A percentile compares a stretch with the other conserved stretches of the same genome.
Evolutionary conservation across 306 rosid species (phyloP).

Genomic region (Rosa rugosa): DNA sequence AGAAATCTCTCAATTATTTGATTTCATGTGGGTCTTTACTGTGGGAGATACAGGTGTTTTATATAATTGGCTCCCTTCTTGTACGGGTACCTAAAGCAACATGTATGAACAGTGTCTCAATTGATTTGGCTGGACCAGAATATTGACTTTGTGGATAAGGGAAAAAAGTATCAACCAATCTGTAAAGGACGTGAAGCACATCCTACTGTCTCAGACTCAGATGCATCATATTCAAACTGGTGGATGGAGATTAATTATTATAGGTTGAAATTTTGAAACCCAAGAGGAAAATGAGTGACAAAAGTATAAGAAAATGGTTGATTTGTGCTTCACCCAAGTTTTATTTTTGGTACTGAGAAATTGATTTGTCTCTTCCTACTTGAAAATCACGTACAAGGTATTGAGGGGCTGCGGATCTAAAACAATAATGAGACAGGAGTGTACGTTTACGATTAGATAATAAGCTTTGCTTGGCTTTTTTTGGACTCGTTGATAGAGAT

Average conservation of each 20-base stretch:
- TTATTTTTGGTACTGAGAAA: background rate
- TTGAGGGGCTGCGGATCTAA: background rate
- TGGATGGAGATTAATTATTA: background rate
- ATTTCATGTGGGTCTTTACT: background rate
- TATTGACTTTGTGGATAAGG: background rate
- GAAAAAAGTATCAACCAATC: background rate
- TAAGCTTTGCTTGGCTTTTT: background rate
- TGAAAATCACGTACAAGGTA: background rate
- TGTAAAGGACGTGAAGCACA: background rate
- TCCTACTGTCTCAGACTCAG: background rate
- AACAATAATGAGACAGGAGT: background rate
- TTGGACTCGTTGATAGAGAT: background rate
- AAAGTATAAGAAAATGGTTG: background rate
- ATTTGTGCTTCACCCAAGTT: background rate
- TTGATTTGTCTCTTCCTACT: background rate
- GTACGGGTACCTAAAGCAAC: background rate
- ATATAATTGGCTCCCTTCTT: background rate
- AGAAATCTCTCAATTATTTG: background rate
- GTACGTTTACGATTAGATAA: background rate
- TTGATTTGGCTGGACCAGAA: background rate
- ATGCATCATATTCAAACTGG: background rate
- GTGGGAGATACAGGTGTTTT: background rate
- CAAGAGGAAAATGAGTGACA: background rate
- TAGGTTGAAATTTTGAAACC: background rate
- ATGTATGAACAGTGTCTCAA: background rate